phyloP scores from a whole-genome alignment of 2,329 filamentous ascomycete genomes.

The Coniochaeta sp. region DNA sequence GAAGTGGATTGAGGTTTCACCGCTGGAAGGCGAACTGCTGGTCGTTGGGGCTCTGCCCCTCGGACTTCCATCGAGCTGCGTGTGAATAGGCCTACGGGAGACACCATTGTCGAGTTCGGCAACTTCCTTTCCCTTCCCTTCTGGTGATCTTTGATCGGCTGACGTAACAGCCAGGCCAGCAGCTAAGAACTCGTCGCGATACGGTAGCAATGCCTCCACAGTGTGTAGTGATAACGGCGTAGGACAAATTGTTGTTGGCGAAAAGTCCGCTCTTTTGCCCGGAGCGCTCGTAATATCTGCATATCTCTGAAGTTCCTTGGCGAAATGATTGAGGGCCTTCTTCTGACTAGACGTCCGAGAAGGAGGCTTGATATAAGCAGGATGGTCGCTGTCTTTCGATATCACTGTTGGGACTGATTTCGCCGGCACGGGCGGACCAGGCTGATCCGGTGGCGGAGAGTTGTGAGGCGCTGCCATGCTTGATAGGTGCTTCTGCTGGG shows the following conservation, averaged over 20 bases:
- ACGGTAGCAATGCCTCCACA: slow-evolving; percentile 45
- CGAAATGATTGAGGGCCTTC: not conserved
- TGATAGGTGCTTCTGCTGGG: slow-evolving; percentile 36
- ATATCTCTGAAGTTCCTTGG: not conserved
- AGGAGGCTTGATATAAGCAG: slow-evolving; percentile 4
- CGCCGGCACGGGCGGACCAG: not conserved
- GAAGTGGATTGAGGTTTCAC: slow-evolving; percentile 5
- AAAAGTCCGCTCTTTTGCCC: not conserved
- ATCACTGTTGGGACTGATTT: not conserved
- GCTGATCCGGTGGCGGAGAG: not conserved
- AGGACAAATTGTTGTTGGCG: slow-evolving; percentile 5
- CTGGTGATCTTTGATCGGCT: slow-evolving; percentile 28
- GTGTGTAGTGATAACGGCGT: slow-evolving; percentile 35
- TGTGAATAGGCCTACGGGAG: too few relatives aligned
- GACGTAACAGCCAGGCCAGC: slow-evolving; percentile 53
- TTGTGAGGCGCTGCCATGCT: slow-evolving; percentile 18
- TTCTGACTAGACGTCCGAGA: not conserved
- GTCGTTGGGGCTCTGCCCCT: not conserved
- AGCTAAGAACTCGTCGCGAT: slow-evolving; percentile 42
- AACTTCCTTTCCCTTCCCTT: not conserved
- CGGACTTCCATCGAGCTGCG: not conserved
- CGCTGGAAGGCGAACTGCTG: not conserved
- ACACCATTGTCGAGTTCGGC: not conserved
- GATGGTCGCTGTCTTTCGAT: not conserved
- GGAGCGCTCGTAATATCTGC: not conserved